Evolutionary conservation across 257 asterid species (phyloP).

Genomic region (Ajuga chamaepitys): DNA sequence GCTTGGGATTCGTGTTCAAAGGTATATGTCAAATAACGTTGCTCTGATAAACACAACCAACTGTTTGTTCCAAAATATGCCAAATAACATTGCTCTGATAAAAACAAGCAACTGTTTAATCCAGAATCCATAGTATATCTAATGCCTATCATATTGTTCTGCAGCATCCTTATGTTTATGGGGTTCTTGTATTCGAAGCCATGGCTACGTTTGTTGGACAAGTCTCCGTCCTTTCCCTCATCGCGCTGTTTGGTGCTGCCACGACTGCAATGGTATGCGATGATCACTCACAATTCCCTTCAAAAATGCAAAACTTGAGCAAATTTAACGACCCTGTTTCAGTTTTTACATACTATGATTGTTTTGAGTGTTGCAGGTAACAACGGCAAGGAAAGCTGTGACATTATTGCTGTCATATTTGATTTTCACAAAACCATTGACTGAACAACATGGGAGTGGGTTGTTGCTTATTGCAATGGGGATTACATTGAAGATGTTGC

Average conservation of each 20-base stretch:
- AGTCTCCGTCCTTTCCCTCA: conserved; percentile 89
- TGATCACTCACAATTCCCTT: neutral
- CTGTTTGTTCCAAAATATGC: too few relatives aligned
- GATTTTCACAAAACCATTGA: conserved; percentile 87
- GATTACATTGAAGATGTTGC: conserved; percentile 73
- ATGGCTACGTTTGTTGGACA: conserved; percentile 91
- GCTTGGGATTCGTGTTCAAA: conserved; percentile 81
- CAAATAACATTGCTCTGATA: too few relatives aligned
- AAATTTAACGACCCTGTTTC: neutral
- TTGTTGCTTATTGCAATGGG: conserved; percentile 71
- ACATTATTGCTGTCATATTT: conserved; percentile 70
- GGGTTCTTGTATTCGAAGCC: conserved; percentile 85
- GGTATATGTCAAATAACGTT: conserved; percentile 27
- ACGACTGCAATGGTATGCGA: conserved; percentile 81
- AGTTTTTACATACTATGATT: neutral
- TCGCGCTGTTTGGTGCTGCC: conserved; percentile 92
- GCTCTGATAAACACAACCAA: neutral
- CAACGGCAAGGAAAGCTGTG: conserved; percentile 92
- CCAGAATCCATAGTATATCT: neutral
- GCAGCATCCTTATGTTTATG: conserved; percentile 92
- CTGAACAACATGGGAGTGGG: conserved; percentile 77
- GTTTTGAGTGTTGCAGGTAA: conserved; percentile 37
- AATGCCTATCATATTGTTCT: neutral
- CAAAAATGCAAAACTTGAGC: neutral
- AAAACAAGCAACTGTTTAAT: too few relatives aligned